Percentiles rank a stretch among this genome's conserved stretches.
Conservation (phyloP, 2,329 filamentous ascomycete species). For the Aspergillus eucalypticola region DNA sequence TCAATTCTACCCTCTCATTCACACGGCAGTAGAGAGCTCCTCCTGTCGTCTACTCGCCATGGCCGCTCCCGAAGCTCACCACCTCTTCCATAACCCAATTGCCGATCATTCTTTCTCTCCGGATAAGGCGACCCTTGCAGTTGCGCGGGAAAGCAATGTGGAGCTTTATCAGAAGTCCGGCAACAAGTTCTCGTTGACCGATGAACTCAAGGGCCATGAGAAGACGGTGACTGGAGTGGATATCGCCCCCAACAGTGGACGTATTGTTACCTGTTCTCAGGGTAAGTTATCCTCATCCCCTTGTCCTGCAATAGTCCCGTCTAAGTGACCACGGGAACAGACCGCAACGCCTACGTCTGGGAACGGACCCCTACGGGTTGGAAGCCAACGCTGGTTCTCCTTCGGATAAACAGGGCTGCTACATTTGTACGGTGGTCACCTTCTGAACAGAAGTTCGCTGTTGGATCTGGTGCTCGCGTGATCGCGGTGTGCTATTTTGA, state of each 20-base stretch:
- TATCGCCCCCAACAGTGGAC: slow-evolving; percentile 84
- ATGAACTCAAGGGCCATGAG: slow-evolving; percentile 94
- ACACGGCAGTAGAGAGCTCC: slow-evolving; percentile 94
- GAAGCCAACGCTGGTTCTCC: slow-evolving; percentile 94
- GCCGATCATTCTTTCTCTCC: slow-evolving; percentile 97
- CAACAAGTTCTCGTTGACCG: slow-evolving; percentile 76
- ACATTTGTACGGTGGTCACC: slow-evolving; percentile 98
- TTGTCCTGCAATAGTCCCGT: background rate
- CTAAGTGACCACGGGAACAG: slow-evolving; percentile 48
- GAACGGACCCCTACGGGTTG: slow-evolving; percentile 89
- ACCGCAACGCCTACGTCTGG: slow-evolving; percentile 98
- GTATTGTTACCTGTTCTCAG: slow-evolving; percentile 97
- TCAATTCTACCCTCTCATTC: slow-evolving; percentile 11
- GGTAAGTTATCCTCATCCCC: slow-evolving; percentile 53
- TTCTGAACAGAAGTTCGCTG: slow-evolving; percentile 94
- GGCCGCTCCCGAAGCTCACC: slow-evolving; percentile 86
- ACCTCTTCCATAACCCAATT: slow-evolving; percentile 95
- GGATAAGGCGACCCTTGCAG: slow-evolving; percentile 83
- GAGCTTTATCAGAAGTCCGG: slow-evolving; percentile 80
- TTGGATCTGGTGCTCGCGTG: slow-evolving; percentile 90
- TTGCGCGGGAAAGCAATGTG: slow-evolving; percentile 84
- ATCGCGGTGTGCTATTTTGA: slow-evolving; percentile 99
- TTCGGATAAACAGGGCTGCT: slow-evolving; percentile 93
- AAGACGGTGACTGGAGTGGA: slow-evolving; percentile 96
- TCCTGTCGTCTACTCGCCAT: slow-evolving; percentile 76